Percentiles rank a stretch among this genome's conserved stretches.
These are phyloP conservation scores for Achaetomiella virescens DNA, from an alignment of 495 filamentous ascomycete species.

Conservation along the genomic window DNA sequence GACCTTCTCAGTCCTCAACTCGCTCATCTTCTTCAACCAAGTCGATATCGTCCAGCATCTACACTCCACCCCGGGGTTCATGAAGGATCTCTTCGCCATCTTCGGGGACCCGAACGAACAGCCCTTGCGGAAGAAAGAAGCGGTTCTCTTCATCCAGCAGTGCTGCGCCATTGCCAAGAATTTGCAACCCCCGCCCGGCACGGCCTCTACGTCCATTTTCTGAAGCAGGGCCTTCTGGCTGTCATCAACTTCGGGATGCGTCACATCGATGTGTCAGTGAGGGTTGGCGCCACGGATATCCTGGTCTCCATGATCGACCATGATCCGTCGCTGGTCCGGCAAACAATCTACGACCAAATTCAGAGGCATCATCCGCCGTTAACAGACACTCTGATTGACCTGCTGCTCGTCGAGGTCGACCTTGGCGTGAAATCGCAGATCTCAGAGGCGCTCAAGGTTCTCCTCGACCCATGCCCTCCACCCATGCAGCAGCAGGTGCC, in stretches of 20 bases:
- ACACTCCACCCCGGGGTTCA: conserved; percentile 67
- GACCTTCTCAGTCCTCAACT: conserved; percentile 95
- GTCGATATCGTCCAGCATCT: conserved; percentile 95
- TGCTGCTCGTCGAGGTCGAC: conserved; percentile 85
- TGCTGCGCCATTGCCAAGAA: conserved; percentile 94
- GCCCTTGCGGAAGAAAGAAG: conserved; percentile 77
- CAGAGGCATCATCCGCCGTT: conserved; percentile 79
- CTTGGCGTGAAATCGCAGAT: conserved; percentile 94
- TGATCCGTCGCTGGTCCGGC: conserved; percentile 86
- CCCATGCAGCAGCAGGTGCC: conserved; percentile 37
- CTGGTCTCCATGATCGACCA: conserved; percentile 92
- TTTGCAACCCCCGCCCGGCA: conserved; percentile 75
- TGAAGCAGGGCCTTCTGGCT: conserved; percentile 74
- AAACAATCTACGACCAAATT: conserved; percentile 85
- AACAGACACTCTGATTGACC: conserved; percentile 89
- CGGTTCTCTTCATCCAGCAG: conserved; percentile 93
- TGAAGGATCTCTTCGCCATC: conserved; percentile 85
- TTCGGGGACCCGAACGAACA: conserved; percentile 62
- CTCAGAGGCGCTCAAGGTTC: conserved; percentile 89
- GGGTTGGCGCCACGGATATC: conserved; percentile 91
- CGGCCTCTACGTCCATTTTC: conserved; percentile 81
- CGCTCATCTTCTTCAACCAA: conserved; percentile 97
- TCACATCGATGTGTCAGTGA: conserved; percentile 73
- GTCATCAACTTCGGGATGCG: conserved; percentile 90
- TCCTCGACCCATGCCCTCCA: conserved; percentile 74